Evolutionary conservation across 2,329 filamentous ascomycete genomes (phyloP), one percentile per base, ranked within the genome.

Genomic region (Pseudogymnoascus sp.): DNA sequence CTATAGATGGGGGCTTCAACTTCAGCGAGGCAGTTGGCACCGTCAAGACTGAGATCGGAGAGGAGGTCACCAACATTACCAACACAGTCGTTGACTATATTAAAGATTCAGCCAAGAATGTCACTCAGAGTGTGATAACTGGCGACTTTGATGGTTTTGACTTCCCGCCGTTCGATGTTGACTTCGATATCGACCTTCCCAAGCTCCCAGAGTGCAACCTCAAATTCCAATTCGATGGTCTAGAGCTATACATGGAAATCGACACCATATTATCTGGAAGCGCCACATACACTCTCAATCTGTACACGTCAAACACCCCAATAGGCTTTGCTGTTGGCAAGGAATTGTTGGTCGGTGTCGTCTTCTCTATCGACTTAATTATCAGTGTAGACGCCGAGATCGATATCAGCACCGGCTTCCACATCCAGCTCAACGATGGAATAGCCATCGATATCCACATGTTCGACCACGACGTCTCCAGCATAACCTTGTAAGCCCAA

Each of bases 371-470:
- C 1, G 82, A 85, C 62, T 72, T 86, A 14, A 80, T 86, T 23
- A 67, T 86, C 25, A 78, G 72, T 12, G 77, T 77, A 0, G 75
- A 82, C 2, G 74, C 74, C 0, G 72, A 78, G 44, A 74, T 85
- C 21, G 77, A 80, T 28, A 79, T 86, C 11, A 79, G 75, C 59
- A 81, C 75, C 16, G 84, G 84, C 0, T 79, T 87, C 36, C 83
- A 86, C 66, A 75, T 86, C 62, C 77, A 78, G 61, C 71, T 85
- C 0, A 78, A 85, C 3, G 79, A 85, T 46, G 78, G 78, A 0
- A 69, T 83, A 1, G 70, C 71, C 0, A 72, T 86, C 21, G 74
- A 81, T 1, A 75, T 86, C 14, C 73, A 77, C 0, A 69, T 86
- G 25, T 85, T 86, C 59, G 74, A 76, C 23, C 72, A 78, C 2